These are phyloP conservation scores for Eutrema salsugineum DNA, from an alignment of 441 rosid species.

Conservation along the genomic window DNA sequence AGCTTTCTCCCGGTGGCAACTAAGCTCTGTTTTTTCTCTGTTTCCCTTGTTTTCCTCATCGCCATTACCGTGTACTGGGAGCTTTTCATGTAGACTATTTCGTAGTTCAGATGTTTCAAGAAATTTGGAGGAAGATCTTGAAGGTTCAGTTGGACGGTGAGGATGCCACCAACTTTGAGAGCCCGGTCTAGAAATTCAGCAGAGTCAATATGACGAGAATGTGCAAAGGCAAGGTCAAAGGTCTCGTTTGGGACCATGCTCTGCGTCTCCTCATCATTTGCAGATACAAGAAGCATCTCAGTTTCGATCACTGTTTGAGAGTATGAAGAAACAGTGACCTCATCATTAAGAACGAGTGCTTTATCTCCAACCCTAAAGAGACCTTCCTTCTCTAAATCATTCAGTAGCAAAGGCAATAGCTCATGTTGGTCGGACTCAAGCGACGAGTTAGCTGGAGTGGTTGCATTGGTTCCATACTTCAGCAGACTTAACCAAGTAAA, in stretches of 20 bases:
- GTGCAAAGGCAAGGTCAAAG: constrained; percentile 44
- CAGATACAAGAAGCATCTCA: constrained; percentile 40
- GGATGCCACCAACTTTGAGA: constrained; percentile 57
- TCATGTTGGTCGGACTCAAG: constrained; percentile 20
- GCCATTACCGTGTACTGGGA: constrained; percentile 36
- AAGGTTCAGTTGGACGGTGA: constrained; percentile 32
- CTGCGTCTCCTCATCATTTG: constrained; percentile 39
- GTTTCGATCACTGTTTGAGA: constrained; percentile 29
- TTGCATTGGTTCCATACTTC: constrained; percentile 1
- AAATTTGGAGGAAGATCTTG: constrained; percentile 32
- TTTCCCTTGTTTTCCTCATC: constrained; percentile 43
- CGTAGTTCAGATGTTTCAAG: constrained; percentile 45
- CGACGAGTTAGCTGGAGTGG: constrained; percentile 3
- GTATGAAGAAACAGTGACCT: constrained; percentile 17
- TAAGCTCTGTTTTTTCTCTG: not conserved
- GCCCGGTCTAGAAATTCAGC: constrained; percentile 49
- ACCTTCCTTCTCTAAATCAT: constrained; percentile 58
- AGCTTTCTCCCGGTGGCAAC: constrained; percentile 31
- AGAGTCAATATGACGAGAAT: constrained; percentile 21
- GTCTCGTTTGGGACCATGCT: constrained; percentile 33
- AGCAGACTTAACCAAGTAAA: constrained; percentile 29
- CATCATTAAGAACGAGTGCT: constrained; percentile 37
- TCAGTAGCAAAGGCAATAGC: constrained; percentile 38
- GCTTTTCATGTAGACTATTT: constrained; percentile 45
- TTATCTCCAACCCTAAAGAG: constrained; percentile 38